These are phyloP conservation scores for Aspergillus fructus DNA, from an alignment of 2,329 filamentous ascomycete genomes.

Conservation along the genomic window DNA sequence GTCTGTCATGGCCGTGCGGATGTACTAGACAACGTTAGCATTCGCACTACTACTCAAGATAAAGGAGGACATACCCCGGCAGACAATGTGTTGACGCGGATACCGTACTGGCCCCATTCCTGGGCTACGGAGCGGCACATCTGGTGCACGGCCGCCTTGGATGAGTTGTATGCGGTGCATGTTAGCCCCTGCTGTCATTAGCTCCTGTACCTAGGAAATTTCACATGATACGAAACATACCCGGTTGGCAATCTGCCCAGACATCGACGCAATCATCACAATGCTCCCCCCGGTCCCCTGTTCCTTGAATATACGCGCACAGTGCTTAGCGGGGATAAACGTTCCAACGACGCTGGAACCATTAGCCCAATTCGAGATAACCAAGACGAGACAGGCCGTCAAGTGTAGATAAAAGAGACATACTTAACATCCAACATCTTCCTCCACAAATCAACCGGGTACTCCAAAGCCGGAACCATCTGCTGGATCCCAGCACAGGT, in stretches of 20 bases:
- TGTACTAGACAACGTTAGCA: constrained; percentile 34
- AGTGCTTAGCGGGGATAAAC: constrained; percentile 35
- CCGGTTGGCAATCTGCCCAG: constrained; percentile 64
- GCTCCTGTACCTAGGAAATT: not conserved
- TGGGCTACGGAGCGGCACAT: constrained; percentile 49
- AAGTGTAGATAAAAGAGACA: too few relatives aligned
- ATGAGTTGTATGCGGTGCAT: constrained; percentile 60
- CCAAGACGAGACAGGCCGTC: too few relatives aligned
- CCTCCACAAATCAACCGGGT: constrained; percentile 38
- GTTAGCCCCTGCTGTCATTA: constrained; percentile 51
- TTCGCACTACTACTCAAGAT: not conserved
- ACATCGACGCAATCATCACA: constrained; percentile 70
- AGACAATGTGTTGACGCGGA: constrained; percentile 78
- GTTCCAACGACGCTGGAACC: constrained; percentile 32
- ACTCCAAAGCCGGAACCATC: constrained; percentile 48
- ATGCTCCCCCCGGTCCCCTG: constrained; percentile 59
- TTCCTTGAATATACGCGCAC: constrained; percentile 53
- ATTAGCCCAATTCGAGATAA: too few relatives aligned
- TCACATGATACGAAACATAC: constrained; percentile 11
- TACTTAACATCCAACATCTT: constrained; percentile 38
- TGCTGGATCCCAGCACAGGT: constrained; percentile 54
- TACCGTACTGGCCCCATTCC: constrained; percentile 59
- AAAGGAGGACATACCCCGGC: constrained; percentile 57
- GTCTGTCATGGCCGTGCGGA: constrained; percentile 51
- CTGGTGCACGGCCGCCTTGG: constrained; percentile 51